Base-by-base conservation (phyloP, 1,284 basidiomycete species). In the Cryptococcus sp. region DNA sequence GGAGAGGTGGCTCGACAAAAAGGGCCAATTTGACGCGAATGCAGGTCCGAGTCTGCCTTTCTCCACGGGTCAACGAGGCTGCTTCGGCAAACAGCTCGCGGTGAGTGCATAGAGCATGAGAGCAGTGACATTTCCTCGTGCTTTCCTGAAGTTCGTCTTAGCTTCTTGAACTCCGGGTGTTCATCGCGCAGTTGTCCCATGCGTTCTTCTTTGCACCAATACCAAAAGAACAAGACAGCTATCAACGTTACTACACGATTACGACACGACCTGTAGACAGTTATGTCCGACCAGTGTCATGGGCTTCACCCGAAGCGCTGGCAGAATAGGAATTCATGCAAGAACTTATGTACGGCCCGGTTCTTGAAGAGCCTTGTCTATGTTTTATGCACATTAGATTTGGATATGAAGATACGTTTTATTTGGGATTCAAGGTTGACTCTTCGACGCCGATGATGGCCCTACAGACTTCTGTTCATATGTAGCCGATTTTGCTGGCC, bases 11-110 rank as follows among this genome's bases (percentile, higher is more conserved):
- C 46, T 75, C 5, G 54, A 65, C 20, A 47, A 38, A 1, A 59
- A 70, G 16, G 73, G 73, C 4, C 37, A 52, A 22, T 73, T 72
- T 47, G 65, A 75, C 41, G 19, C 55, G 17, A 63, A 62, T 49
- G 64, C 67, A 3, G 71, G 73, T 7, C 69, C 72, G 6, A 67
- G 61, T 45, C 16, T 68, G 19, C 70, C 69, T 8, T 75, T 73
- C 53, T 66, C 65, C 6, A 23, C 58, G 4, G 73, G 73, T 39
- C 70, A 70, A 50, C 49, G 73, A 20, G 64, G 64, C 19, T 75
- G 73, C 57, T 73, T 72, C 43, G 73, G 73, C 17, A 68, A 68
- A 38, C 63, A 67, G 11, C 60, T 75, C 10, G 73, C 73, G n/a
- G 71, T 70, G 54, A 64, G 70, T 63, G 2, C 13, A 37, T 20